phyloP scores from a whole-genome alignment of 805 yeast genomes.

The Lachancea waltii region DNA sequence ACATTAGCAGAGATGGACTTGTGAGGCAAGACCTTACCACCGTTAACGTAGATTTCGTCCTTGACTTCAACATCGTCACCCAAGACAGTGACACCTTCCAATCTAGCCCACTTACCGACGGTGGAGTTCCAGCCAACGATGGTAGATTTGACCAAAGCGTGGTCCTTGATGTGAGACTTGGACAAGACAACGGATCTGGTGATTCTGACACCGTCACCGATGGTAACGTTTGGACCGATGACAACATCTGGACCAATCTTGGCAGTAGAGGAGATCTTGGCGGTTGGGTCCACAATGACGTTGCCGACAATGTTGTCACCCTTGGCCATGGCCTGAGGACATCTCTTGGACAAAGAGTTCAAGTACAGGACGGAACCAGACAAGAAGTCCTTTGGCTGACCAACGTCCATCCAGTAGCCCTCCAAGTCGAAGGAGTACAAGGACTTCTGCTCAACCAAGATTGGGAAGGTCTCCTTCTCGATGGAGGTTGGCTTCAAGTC shows the following conservation, averaged over 20 bases:
- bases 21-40: constrained; percentile 99
- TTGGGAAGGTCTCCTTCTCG: constrained; percentile 99
- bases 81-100: constrained; percentile 93
- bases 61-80: constrained; percentile 99
- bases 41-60: constrained; percentile 97
- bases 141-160: constrained; percentile 95
- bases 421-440: constrained; percentile 95
- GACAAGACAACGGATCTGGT: constrained; percentile 89
- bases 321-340: constrained; percentile 59
- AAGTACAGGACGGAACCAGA: constrained; percentile 93
- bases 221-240: constrained; percentile 90
- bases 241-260: constrained; percentile 98
- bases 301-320: constrained; percentile 79
- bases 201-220: constrained; percentile 98
- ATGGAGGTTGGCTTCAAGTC: constrained; percentile 98
- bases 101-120: constrained; percentile 98
- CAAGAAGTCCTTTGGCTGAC: constrained; percentile 99
- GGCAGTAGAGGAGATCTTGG: constrained; percentile 85
- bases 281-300: constrained; percentile 91
- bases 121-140: constrained; percentile 99
- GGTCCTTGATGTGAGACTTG: constrained; percentile 89
- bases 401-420: constrained; percentile 99
- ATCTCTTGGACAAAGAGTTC: constrained; percentile 75
- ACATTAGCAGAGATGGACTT: constrained; percentile 93
- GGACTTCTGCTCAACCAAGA: constrained; percentile 78